Conservation (phyloP, 768 basidiomycete genomes). For the Pisolithus microcarpus region DNA sequence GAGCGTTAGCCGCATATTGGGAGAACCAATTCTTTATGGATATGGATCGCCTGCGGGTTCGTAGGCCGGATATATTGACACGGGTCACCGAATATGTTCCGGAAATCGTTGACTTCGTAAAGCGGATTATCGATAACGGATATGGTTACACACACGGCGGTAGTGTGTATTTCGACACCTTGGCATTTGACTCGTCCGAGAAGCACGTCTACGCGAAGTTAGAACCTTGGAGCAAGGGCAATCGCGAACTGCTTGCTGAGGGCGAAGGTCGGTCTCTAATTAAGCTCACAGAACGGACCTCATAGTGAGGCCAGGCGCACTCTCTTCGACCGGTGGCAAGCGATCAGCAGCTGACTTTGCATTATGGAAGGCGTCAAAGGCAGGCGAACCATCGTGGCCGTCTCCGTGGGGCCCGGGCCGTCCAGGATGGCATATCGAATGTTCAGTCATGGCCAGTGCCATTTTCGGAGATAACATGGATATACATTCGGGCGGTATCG, state of each 20-base stretch:
- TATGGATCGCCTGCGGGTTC: slow-evolving; percentile 83
- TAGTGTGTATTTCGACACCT: slow-evolving; percentile 89
- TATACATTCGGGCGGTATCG: slow-evolving; percentile 95
- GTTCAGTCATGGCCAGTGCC: slow-evolving; percentile 95
- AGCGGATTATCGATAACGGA: slow-evolving; percentile 78
- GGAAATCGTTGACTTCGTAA: slow-evolving; percentile 86
- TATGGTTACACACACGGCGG: slow-evolving; percentile 68
- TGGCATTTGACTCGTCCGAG: slow-evolving; percentile 67
- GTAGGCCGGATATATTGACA: slow-evolving; percentile 84
- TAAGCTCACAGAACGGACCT: background rate
- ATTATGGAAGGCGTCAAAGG: slow-evolving; percentile 94
- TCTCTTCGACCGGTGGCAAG: slow-evolving; percentile 53
- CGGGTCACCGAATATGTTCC: slow-evolving; percentile 97
- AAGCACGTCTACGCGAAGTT: slow-evolving; percentile 88
- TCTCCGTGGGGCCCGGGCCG: slow-evolving; percentile 95
- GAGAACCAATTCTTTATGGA: slow-evolving; percentile 86
- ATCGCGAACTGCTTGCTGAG: slow-evolving; percentile 80
- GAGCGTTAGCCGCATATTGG: slow-evolving; percentile 79
- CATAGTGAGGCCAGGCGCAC: slow-evolving; percentile 38
- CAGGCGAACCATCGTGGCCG: slow-evolving; percentile 94
- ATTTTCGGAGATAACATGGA: slow-evolving; percentile 89
- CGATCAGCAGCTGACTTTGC: slow-evolving; percentile 91
- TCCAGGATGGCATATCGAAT: slow-evolving; percentile 99
- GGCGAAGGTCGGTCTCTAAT: slow-evolving; percentile 67
- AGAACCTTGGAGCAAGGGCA: slow-evolving; percentile 94